These are phyloP conservation scores for Agrostemma githago DNA, from an alignment of 148 eudicot genomes.

Conservation along the genomic window DNA sequence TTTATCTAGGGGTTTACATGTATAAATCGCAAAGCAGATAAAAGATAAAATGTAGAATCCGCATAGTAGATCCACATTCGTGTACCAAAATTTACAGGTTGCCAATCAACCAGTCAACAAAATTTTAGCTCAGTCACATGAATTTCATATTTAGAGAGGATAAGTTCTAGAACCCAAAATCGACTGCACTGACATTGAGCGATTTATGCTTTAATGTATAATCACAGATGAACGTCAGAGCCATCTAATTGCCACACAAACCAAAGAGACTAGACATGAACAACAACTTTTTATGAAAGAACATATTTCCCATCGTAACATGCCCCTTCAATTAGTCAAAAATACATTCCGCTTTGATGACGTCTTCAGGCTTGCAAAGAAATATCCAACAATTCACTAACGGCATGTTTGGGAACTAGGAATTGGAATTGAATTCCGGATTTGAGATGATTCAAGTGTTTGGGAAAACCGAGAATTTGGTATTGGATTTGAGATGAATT, in stretches of 20 bases:
- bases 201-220: background rate
- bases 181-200: background rate
- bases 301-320: background rate
- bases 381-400: background rate
- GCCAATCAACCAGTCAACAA: background rate
- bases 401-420: background rate
- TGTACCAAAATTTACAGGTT: background rate
- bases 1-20: background rate
- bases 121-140: background rate
- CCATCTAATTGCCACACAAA: background rate
- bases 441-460: too few relatives aligned
- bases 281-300: background rate
- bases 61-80: background rate
- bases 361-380: background rate
- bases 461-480: too few relatives aligned
- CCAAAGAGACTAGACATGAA: background rate
- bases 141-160: background rate
- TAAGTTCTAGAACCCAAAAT: background rate
- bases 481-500: too few relatives aligned
- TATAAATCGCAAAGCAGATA: background rate
- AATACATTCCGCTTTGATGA: background rate
- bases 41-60: background rate
- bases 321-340: slow-evolving; percentile 10
- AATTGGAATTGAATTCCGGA: too few relatives aligned
- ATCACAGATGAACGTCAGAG: background rate